A percentile compares a stretch with the other conserved stretches of the same genome.
These are phyloP conservation scores for Aspergillus kassunensis DNA, from an alignment of 495 filamentous ascomycete genomes.

Conservation along the genomic window DNA sequence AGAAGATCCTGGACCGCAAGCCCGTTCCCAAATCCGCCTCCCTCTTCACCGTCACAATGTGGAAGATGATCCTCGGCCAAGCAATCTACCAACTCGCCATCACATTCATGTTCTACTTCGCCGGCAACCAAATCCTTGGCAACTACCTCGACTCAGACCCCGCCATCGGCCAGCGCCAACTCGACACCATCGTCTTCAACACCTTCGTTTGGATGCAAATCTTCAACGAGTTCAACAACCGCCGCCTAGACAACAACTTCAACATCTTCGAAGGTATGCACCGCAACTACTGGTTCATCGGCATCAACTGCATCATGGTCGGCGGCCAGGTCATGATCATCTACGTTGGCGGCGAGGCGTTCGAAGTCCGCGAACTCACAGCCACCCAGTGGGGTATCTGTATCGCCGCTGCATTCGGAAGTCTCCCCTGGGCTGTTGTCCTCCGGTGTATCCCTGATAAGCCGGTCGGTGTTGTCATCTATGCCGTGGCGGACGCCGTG, in stretches of 20 bases:
- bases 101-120: conserved; percentile 78
- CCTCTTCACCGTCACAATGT: conserved; percentile 82
- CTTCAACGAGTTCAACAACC: conserved; percentile 94
- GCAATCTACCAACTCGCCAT: conserved; percentile 76
- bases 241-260: conserved; percentile 80
- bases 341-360: conserved; percentile 68
- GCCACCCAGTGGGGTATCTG: conserved; percentile 73
- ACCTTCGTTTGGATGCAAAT: conserved; percentile 97
- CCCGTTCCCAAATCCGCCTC: conserved; percentile 75
- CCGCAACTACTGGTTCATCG: conserved; percentile 76
- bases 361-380: conserved; percentile 65
- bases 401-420: conserved; percentile 64
- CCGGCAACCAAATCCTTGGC: conserved; percentile 53
- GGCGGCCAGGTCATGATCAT: conserved; percentile 78
- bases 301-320: conserved; percentile 76
- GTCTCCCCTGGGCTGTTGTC: conserved; percentile 68
- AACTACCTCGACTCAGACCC: conserved; percentile 33
- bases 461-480: conserved; percentile 45
- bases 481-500: conserved; percentile 24
- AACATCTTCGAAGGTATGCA: conserved; percentile 84
- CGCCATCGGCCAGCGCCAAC: conserved; percentile 40
- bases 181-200: conserved; percentile 82
- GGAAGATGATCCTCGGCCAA: conserved; percentile 93
- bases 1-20: conserved; percentile 74
- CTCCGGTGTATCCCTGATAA: conserved; percentile 65